A percentile compares a stretch with the other conserved stretches of the same genome.
Evolutionary conservation across 179 eudicot species (phyloP).

Genomic region (Vitellaria paradoxa): DNA sequence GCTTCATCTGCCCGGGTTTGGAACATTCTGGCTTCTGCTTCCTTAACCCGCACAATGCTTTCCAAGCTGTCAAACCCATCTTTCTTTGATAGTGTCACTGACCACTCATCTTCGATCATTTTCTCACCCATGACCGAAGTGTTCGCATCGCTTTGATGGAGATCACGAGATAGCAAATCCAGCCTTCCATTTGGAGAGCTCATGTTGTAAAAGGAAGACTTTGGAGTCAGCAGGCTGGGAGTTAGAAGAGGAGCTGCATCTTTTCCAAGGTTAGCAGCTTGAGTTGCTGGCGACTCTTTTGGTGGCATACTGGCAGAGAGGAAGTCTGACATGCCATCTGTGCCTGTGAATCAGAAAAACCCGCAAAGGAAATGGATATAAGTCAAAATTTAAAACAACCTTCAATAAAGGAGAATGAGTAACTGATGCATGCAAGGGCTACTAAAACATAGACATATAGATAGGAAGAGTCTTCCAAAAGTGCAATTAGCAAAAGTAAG

Average conservation of each 20-base stretch:
- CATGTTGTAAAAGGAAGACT: constrained; percentile 29
- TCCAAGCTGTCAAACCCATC: constrained; percentile 65
- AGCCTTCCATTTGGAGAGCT: constrained; percentile 31
- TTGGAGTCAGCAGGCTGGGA: constrained; percentile 29
- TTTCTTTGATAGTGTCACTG: constrained; percentile 39
- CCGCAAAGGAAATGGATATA: background rate
- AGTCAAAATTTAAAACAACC: too few species aligned
- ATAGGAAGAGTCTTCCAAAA: background rate
- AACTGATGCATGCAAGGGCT: background rate
- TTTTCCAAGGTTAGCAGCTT: constrained; percentile 24
- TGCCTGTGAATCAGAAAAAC: constrained; percentile 21
- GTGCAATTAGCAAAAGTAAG: background rate
- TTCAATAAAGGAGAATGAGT: background rate
- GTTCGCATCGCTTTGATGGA: constrained; percentile 34
- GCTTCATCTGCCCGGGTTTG: constrained; percentile 82
- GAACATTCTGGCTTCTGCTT: constrained; percentile 77
- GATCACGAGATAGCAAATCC: constrained; percentile 30
- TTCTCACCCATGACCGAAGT: constrained; percentile 28
- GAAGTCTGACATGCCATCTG: constrained; percentile 38
- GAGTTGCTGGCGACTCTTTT: constrained; percentile 29
- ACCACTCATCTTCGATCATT: constrained; percentile 44
- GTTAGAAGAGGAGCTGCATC: constrained; percentile 27
- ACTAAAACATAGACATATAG: background rate
- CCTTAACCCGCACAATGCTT: constrained; percentile 66
- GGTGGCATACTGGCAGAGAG: constrained; percentile 30